Conservation (phyloP, 768 basidiomycete genomes). For the Mrakia blollopis region DNA sequence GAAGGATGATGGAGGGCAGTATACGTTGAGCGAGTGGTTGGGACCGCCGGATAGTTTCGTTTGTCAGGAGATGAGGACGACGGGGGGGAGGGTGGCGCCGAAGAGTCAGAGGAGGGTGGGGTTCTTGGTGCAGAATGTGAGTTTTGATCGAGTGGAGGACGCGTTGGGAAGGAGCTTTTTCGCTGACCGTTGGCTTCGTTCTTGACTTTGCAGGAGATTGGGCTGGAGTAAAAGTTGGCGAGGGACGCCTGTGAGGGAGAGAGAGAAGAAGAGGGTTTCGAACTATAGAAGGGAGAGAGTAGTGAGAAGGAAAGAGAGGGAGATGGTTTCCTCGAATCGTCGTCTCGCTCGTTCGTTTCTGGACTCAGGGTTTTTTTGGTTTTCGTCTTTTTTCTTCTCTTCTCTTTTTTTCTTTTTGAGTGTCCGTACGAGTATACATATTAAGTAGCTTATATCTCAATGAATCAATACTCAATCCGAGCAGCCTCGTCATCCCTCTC, state of each 20-base stretch:
- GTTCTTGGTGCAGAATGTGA: constrained; percentile 44
- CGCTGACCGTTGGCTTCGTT: neutral
- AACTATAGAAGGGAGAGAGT: neutral
- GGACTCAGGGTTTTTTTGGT: too few relatives aligned
- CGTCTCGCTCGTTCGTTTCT: too few relatives aligned
- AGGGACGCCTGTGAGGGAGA: too few relatives aligned
- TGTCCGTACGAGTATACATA: too few relatives aligned
- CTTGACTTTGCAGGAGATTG: neutral
- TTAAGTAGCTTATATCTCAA: too few relatives aligned
- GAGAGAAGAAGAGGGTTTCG: neutral
- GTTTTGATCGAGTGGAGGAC: neutral
- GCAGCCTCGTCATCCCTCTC: too few relatives aligned
- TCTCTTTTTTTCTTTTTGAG: too few relatives aligned
- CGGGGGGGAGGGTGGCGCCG: constrained; percentile 46
- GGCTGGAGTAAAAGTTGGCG: neutral
- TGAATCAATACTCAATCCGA: too few relatives aligned
- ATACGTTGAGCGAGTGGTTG: constrained; percentile 89
- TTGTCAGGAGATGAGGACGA: constrained; percentile 72
- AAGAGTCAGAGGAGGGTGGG: constrained; percentile 46
- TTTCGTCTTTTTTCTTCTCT: too few relatives aligned
- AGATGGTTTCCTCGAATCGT: too few relatives aligned
- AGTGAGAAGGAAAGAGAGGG: neutral
- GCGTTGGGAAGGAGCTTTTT: neutral
- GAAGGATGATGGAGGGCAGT: constrained; percentile 51
- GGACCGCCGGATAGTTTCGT: constrained; percentile 88